phyloP scores from a whole-genome alignment of 2,329 filamentous ascomycete genomes.

The Ambrosiella xylebori region DNA sequence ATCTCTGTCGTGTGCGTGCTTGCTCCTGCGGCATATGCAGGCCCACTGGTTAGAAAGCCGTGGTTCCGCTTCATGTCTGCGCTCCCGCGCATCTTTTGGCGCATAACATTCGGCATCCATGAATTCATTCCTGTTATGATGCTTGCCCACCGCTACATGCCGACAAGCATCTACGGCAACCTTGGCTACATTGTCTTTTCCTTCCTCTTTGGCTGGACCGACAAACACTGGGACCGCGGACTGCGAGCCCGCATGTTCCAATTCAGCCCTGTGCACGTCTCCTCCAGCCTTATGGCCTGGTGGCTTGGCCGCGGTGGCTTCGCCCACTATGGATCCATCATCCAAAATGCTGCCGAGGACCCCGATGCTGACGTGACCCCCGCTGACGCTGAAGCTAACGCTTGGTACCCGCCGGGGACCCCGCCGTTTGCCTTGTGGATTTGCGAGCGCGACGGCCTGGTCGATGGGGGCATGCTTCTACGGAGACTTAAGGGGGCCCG shows the following conservation, averaged over 20 bases:
- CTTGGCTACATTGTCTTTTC: constrained; percentile 81
- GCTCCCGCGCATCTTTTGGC: constrained; percentile 45
- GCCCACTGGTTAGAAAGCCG: constrained; percentile 66
- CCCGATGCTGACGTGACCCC: constrained; percentile 28
- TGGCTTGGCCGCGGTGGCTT: constrained; percentile 85
- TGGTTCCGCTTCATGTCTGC: constrained; percentile 76
- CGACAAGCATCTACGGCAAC: constrained; percentile 53
- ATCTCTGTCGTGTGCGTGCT: constrained; percentile 83
- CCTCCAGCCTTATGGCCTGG: constrained; percentile 82
- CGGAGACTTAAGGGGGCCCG: constrained; percentile 56
- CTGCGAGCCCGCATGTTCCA: constrained; percentile 74
- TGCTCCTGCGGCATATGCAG: constrained; percentile 79
- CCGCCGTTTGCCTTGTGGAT: constrained; percentile 85
- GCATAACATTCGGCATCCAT: constrained; percentile 76
- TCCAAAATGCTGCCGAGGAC: constrained; percentile 56
- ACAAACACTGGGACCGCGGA: constrained; percentile 66
- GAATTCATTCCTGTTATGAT: constrained; percentile 92
- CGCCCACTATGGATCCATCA: constrained; percentile 61
- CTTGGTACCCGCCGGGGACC: constrained; percentile 64
- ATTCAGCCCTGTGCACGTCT: constrained; percentile 81
- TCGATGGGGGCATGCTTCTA: constrained; percentile 62
- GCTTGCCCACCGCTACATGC: constrained; percentile 53
- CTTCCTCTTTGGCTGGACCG: constrained; percentile 78
- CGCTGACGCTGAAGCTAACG: constrained; percentile 18
- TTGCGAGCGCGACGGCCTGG: constrained; percentile 63